phyloP scores from a whole-genome alignment of 139 green algal species.

The Spirogloea muscicola region DNA sequence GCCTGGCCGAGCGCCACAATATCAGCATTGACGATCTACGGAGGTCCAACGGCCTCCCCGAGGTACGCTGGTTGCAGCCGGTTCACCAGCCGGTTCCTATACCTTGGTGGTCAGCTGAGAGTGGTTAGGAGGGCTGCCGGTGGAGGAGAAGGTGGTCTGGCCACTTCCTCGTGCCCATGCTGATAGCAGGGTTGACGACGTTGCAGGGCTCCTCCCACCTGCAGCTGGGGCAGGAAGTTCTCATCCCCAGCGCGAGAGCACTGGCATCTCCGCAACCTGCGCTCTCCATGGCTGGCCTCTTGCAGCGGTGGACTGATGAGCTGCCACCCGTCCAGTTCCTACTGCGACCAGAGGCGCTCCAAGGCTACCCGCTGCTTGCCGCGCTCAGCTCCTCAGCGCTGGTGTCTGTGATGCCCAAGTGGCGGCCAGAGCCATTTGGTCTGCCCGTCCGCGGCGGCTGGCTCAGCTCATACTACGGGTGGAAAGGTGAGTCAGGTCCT shows the following conservation, averaged over 20 bases:
- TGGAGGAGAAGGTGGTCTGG: neutral
- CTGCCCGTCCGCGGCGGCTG: slow-evolving; percentile 24
- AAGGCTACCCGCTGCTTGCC: neutral
- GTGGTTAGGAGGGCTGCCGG: neutral
- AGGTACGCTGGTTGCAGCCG: slow-evolving; percentile 7
- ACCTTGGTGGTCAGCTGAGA: no score
- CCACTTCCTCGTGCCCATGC: neutral
- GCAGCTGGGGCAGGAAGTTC: slow-evolving; percentile 20
- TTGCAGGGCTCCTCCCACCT: slow-evolving; percentile 16
- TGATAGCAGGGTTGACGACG: neutral
- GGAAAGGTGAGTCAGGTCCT: slow-evolving; percentile 36
- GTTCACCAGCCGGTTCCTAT: no score
- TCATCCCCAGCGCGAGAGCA: neutral
- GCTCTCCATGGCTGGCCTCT: no score
- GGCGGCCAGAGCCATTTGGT: slow-evolving; percentile 11
- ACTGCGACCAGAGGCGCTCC: slow-evolving; percentile 1
- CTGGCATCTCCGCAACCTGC: neutral
- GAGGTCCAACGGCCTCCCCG: neutral
- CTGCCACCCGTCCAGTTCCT: neutral
- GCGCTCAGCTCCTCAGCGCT: neutral
- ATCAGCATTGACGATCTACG: slow-evolving; percentile 4
- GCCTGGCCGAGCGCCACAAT: neutral
- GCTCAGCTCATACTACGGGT: slow-evolving; percentile 35
- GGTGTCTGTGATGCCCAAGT: neutral
- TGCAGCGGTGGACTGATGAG: no score